Evolutionary conservation across 1,284 basidiomycete genomes (phyloP), one percentile per base, ranked within the genome.

Genomic region (Phellopilus nigrolimitatus): DNA sequence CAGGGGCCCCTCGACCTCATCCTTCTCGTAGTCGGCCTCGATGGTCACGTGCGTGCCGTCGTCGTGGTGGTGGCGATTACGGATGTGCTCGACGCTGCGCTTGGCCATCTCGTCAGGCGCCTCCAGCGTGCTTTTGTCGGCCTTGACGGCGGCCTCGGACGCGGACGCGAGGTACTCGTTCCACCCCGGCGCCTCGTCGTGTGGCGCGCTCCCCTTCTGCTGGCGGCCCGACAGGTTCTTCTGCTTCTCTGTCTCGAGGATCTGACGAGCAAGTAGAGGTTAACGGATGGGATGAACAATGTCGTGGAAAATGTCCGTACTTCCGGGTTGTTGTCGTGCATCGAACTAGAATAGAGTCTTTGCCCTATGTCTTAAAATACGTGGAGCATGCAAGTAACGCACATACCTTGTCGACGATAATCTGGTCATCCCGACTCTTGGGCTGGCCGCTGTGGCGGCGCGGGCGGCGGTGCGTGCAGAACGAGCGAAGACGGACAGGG

Each of bases 101-200:
- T 60, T 51, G 40, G 66, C 64, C 56, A 79, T 64, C 21, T 73
- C 69, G 10, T 51, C 52, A 12, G 59, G 30, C 17, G 51, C 61
- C 17, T 51, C 41, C 8, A 13, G 3, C 6, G 10, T 33, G 47
- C 54, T 53, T 50, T 67, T 62, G 60, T 73, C 71, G 28, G 82
- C 86, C 75, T 89, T 88, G 40, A 88, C 69, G 28, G 69, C 65
- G 7, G 86, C 86, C 66, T 89, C 87, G 0, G 85, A 85, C 10
- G 72, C 59, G 53, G 74, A 78, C 1, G 86, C 86, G 19, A 88
- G 76, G 31, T 66, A 61, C 60, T 89, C 82, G 60, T 88, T 88
- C 86, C 86, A 89, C 1, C 84, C 85, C 4, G 84, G 86, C 1
- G 84, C 82, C 53, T 79, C 61, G 10, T 75, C 63, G 47, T 76